phyloP scores from a whole-genome alignment of 2,329 filamentous ascomycete genomes.

The Monilinia fructicola region DNA sequence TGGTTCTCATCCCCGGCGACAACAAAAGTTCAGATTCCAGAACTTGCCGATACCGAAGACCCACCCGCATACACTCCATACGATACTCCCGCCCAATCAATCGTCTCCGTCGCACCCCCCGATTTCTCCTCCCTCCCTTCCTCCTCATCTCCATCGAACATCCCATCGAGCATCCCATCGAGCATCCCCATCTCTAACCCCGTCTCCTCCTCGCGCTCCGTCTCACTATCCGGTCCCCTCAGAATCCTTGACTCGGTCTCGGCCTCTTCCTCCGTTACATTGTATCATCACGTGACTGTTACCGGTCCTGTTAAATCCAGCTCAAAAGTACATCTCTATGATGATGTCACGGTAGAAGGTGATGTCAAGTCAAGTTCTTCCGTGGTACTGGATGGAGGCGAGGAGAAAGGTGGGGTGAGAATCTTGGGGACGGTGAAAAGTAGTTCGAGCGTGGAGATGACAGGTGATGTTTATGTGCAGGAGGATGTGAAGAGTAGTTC shows the following conservation, averaged over 20 bases:
- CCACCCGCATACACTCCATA: slow-evolving; percentile 14
- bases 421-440: slow-evolving; percentile 22
- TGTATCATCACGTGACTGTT: slow-evolving; percentile 21
- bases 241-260: slow-evolving; percentile 30
- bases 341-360: slow-evolving; percentile 29
- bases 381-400: slow-evolving; percentile 25
- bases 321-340: slow-evolving; percentile 25
- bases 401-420: slow-evolving; percentile 24
- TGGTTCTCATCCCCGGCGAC: slow-evolving; percentile 28
- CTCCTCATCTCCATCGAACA: not conserved
- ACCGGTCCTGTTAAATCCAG: slow-evolving; percentile 25
- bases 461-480: slow-evolving; percentile 24
- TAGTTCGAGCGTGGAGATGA: slow-evolving; percentile 25
- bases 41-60: slow-evolving; percentile 1
- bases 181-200: slow-evolving; percentile 28
- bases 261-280: slow-evolving; percentile 21
- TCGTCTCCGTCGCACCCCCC: not conserved
- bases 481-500: slow-evolving; percentile 28
- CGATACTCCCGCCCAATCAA: slow-evolving; percentile 16
- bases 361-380: slow-evolving; percentile 26
- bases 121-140: slow-evolving; percentile 16
- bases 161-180: not conserved
- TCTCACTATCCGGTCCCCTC: slow-evolving; percentile 29
- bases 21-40: slow-evolving; percentile 24
- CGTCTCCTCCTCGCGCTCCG: slow-evolving; percentile 24